These are phyloP conservation scores for Flueggea neowawraea DNA, from an alignment of 441 rosid genomes.

Conservation along the genomic window DNA sequence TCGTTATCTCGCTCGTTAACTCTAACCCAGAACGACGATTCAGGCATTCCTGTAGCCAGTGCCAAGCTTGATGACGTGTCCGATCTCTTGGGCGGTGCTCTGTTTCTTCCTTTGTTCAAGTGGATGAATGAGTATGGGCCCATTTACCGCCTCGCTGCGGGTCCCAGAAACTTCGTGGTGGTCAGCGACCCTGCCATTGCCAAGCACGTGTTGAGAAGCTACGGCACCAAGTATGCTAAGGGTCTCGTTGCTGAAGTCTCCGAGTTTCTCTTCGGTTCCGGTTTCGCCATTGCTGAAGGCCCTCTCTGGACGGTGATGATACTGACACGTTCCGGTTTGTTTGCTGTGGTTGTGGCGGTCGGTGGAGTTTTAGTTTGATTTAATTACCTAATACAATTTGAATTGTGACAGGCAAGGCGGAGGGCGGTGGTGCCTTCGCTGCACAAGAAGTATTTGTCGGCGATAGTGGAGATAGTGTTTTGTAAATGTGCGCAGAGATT, in stretches of 20 bases:
- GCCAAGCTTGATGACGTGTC: constrained; percentile 88
- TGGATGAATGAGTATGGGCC: constrained; percentile 95
- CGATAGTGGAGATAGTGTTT: constrained; percentile 86
- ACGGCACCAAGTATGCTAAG: constrained; percentile 71
- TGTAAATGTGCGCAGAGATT: constrained; percentile 84
- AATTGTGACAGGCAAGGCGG: constrained; percentile 59
- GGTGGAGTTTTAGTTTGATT: too few species aligned
- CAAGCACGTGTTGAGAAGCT: constrained; percentile 77
- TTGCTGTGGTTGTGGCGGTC: too few species aligned
- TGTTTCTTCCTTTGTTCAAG: constrained; percentile 83
- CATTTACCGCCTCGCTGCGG: constrained; percentile 87
- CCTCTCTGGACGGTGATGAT: constrained; percentile 77
- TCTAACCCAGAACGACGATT: constrained; percentile 51
- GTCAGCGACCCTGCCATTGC: constrained; percentile 91
- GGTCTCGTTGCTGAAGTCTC: constrained; percentile 94
- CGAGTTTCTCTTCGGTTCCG: constrained; percentile 84
- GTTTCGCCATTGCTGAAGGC: constrained; percentile 93
- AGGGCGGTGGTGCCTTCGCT: constrained; percentile 93
- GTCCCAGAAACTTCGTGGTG: constrained; percentile 81
- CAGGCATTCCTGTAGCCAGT: constrained; percentile 78
- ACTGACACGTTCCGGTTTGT: too few species aligned
- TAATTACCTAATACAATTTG: too few species aligned
- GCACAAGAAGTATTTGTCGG: constrained; percentile 76
- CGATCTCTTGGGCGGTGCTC: constrained; percentile 89
- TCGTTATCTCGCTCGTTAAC: constrained; percentile 60